Evolutionary conservation across 2,329 filamentous ascomycete genomes (phyloP), one percentile per base, ranked within the genome.

Genomic region (Clonostachys chloroleuca): DNA sequence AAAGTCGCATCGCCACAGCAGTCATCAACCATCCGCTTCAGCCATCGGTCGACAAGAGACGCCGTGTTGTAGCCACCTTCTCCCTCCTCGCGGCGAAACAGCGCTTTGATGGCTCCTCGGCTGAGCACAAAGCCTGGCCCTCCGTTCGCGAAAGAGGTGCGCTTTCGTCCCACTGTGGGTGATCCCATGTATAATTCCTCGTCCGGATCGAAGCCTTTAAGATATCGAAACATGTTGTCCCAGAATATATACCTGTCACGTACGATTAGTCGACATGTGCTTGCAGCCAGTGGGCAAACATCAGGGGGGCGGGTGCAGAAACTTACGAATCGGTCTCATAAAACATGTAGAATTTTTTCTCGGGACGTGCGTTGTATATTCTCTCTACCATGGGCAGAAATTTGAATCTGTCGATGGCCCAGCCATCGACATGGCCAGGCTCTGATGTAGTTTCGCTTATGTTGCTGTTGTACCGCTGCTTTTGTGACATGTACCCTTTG

Each of bases 371-470:
- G 30, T 65, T 59, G 61, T 75, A 77, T 1, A 75, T 71, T 24
- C 70, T 61, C 49, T 78, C 73, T 5, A 81, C 63, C 69, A 78
- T 77, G 40, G 77, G 74, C 34, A 81, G 56, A 51, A 80, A 80
- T 57, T 81, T 81, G 67, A 72, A 81, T 55, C 75, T 77, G 59
- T 81, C 77, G 42, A 80, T 64, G 18, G 61, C 68, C 77, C 77
- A 80, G 3, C 75, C 75, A 39, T 59, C 64, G 51, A 64, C 62
- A 24, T 54, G 62, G 24, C 10, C 24, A 10, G 24, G 24, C 13
- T 55, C 57, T 50, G 60, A 57, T 47, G 51, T 59, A 46, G 56
- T 58, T 42, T 49, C 46, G 14, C 62, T 61, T 4, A 69, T 54
- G 12, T 61, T 63, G 34, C 63, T 63, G 10, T 64, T 64, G 5